Evolutionary conservation across 768 basidiomycete genomes (phyloP).

Genomic region (Boletus sp.): DNA sequence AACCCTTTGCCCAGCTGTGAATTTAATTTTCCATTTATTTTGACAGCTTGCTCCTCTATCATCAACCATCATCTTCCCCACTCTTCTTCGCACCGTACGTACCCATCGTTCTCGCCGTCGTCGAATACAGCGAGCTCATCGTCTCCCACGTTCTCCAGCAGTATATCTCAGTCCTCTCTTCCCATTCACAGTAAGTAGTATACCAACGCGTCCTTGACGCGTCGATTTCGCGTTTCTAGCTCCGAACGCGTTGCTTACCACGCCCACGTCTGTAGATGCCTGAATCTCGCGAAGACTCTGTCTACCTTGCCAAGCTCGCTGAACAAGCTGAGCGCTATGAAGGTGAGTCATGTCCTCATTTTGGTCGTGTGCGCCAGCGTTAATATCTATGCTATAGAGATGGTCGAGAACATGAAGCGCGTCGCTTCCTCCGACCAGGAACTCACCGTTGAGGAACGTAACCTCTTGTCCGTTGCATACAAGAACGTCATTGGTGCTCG

Average conservation of each 20-base stretch:
- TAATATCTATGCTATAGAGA: conserved; percentile 51
- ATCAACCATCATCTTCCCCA: conserved; percentile 48
- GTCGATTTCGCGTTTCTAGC: conserved; percentile 27
- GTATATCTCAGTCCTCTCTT: conserved; percentile 17
- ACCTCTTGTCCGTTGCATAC: conserved; percentile 96
- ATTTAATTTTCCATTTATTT: conserved; percentile 62
- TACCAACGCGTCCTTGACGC: conserved; percentile 39
- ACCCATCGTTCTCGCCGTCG: conserved; percentile 28
- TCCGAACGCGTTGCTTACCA: conserved; percentile 18
- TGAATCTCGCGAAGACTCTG: conserved; percentile 87
- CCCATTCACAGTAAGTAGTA: conserved; percentile 44
- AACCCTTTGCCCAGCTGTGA: conserved; percentile 75
- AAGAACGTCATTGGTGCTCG: conserved; percentile 99
- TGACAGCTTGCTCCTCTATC: conserved; percentile 42
- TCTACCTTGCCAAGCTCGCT: conserved; percentile 99
- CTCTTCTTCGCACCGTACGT: conserved; percentile 44
- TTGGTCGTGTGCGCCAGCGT: conserved; percentile 14
- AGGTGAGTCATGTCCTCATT: conserved; percentile 47
- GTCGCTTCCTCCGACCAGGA: conserved; percentile 98
- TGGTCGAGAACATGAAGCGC: conserved; percentile 99
- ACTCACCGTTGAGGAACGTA: conserved; percentile 97
- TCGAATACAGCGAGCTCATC: conserved; percentile 37
- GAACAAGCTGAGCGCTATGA: conserved; percentile 99
- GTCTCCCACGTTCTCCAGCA: conserved; percentile 16
- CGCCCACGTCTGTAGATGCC: conserved; percentile 53